Percentiles rank a stretch among this genome's conserved stretches.
Evolutionary conservation across 768 basidiomycete genomes (phyloP).

Genomic region (Mycena capillaripes): DNA sequence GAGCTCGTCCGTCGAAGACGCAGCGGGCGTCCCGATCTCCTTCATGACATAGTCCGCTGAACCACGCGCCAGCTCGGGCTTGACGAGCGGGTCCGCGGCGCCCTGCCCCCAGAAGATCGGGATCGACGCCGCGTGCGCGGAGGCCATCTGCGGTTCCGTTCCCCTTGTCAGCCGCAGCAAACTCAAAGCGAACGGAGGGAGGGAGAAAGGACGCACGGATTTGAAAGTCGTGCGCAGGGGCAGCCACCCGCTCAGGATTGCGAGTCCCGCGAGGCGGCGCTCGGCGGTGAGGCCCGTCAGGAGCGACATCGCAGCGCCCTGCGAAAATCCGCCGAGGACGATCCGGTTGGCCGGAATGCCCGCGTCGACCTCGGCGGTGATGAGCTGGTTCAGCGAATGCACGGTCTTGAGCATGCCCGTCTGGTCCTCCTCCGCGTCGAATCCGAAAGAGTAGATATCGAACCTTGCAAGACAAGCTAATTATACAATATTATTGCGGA

Average conservation of each 20-base stretch:
- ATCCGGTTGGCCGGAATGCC: slow-evolving; percentile 80
- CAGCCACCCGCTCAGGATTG: slow-evolving; percentile 85
- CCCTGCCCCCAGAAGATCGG: slow-evolving; percentile 95
- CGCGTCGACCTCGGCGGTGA: slow-evolving; percentile 79
- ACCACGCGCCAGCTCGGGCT: slow-evolving; percentile 62
- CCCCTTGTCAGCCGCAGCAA: not conserved
- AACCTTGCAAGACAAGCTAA: slow-evolving; percentile 68
- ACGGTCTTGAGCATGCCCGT: slow-evolving; percentile 79
- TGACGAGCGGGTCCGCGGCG: slow-evolving; percentile 80
- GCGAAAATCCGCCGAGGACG: slow-evolving; percentile 91
- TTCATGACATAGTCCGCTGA: slow-evolving; percentile 72
- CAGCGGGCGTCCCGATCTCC: slow-evolving; percentile 64
- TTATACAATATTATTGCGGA: too few species aligned
- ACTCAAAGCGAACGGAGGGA: not conserved
- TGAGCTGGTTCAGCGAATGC: slow-evolving; percentile 72
- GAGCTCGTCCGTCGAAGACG: slow-evolving; percentile 52
- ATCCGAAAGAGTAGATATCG: slow-evolving; percentile 78
- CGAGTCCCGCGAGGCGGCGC: slow-evolving; percentile 79
- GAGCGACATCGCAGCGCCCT: slow-evolving; percentile 86
- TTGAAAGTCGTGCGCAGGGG: slow-evolving; percentile 77
- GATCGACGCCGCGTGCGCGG: slow-evolving; percentile 67
- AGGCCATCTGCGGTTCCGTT: slow-evolving; percentile 66
- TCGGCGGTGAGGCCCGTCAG: slow-evolving; percentile 79
- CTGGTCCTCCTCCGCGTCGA: slow-evolving; percentile 79
- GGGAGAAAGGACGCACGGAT: slow-evolving; percentile 58